Evolutionary conservation across 208 protist species (phyloP).

Genomic region (Porcisia deanei): DNA sequence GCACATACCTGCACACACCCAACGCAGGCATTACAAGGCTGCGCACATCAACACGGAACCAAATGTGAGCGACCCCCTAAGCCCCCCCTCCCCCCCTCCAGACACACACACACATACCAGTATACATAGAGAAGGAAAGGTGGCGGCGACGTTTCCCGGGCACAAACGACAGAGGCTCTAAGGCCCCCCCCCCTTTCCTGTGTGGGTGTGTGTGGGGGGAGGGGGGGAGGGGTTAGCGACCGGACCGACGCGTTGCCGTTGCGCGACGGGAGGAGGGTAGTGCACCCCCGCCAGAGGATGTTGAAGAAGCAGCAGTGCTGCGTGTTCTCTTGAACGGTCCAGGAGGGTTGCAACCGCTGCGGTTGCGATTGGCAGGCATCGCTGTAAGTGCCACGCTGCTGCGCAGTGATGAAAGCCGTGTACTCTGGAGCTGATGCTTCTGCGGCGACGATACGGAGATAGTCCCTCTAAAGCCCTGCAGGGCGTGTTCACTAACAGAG

Average conservation of each 20-base stretch:
- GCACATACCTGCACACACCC: neutral
- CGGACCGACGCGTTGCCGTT: slow-evolving; percentile 10
- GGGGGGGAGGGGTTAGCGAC: neutral
- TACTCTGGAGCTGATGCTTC: slow-evolving; percentile 13
- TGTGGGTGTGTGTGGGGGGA: neutral
- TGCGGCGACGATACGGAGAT: neutral
- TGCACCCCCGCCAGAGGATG: slow-evolving; percentile 1
- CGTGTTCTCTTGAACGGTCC: slow-evolving; percentile 23
- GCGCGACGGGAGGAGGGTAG: slow-evolving; percentile 11
- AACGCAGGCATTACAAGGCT: neutral
- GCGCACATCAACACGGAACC: too few relatives aligned
- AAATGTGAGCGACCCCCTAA: too few relatives aligned
- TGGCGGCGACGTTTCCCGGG: neutral
- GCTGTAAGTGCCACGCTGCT: slow-evolving; percentile 19
- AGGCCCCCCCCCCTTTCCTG: too few relatives aligned
- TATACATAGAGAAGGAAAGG: neutral
- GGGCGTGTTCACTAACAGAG: neutral
- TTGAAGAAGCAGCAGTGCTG: slow-evolving; percentile 20
- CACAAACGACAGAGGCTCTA: too few relatives aligned
- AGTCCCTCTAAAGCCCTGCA: slow-evolving; percentile 3
- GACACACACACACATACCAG: neutral
- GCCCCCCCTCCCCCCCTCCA: neutral
- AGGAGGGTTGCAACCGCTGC: neutral
- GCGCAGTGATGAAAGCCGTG: slow-evolving; percentile 22
- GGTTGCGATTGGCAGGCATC: slow-evolving; percentile 18